Evolutionary conservation across 2,329 filamentous ascomycete genomes (phyloP), one percentile per base, ranked within the genome.

Genomic region (Phialophora macrospora): DNA sequence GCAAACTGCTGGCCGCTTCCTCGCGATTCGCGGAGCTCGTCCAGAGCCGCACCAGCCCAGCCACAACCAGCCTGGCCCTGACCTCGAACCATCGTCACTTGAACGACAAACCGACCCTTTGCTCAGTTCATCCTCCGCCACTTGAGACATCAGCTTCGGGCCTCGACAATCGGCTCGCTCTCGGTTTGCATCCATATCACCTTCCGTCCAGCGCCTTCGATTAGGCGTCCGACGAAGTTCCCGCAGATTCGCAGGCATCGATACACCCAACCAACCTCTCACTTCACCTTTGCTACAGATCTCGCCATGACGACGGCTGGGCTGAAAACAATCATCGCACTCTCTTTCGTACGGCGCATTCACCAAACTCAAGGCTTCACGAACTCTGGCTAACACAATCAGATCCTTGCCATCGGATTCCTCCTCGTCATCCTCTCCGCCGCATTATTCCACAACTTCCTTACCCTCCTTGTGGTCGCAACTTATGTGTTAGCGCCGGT

Each of bases 371-470:
- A 22, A 60, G 1, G 38, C 8, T 41, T 51, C n/a, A 30, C 24
- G 49, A 55, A 34, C 11, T n/a, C n/a, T 12, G 32, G 30, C 62
- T 71, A 34, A 71, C 59, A 24, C 55, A 49, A 59, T 52, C 70
- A 91, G 89, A 84, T 99, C 77, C 92, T 99, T 72, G 95, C 95
- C 73, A 95, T 99, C 75, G 95, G 95, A 74, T 99, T 99, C 83
- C 91, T 99, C 74, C 92, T 99, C 73, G 95, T 98, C 73, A 99
- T 99, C 80, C 91, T 99, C 74, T 97, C 93, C 70, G 96, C 93
- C 77, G 95, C 95, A 58, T 88, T 99, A 72, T 99, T 90, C 86
- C 87, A 94, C 77, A 92, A 92, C 80, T 99, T 96, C 87, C 92
- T 95, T 74, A 93, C 95, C 63, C 88, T 99, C 70, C 87, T 98